These are phyloP conservation scores for Leptodontidium sp. DNA, from an alignment of 2,329 filamentous ascomycete species.

Conservation along the genomic window DNA sequence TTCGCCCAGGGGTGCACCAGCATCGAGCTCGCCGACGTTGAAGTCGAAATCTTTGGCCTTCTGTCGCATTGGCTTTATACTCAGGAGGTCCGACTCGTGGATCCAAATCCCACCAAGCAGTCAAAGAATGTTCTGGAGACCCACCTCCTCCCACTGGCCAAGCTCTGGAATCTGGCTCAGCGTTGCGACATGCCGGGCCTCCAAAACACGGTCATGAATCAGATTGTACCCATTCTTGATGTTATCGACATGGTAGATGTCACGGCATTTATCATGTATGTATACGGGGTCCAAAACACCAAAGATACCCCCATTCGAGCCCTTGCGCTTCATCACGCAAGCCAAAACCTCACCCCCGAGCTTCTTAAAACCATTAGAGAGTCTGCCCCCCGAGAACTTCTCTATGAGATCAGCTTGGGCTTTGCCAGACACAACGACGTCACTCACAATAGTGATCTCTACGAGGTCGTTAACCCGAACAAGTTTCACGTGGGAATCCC, in stretches of 20 bases:
- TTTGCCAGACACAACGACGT: neutral
- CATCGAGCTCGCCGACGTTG: constrained; percentile 21
- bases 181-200: constrained; percentile 23
- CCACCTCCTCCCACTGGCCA: constrained; percentile 1
- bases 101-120: neutral
- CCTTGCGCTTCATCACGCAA: neutral
- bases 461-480: neutral
- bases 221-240: neutral
- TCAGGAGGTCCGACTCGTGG: neutral
- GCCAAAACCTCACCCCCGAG: neutral
- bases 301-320: neutral
- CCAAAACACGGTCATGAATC: constrained; percentile 12
- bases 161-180: constrained; percentile 26
- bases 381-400: neutral
- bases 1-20: constrained; percentile 16
- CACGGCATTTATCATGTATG: neutral
- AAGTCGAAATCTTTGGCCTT: constrained; percentile 17
- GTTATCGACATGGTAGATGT: neutral
- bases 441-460: neutral
- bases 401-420: neutral
- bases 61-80: constrained; percentile 30
- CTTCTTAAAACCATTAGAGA: neutral
- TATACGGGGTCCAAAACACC: neutral
- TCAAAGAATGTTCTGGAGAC: neutral
- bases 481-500: constrained; percentile 2